phyloP scores from a whole-genome alignment of 2,329 filamentous ascomycete genomes.

The Metarhizium anisopliae region DNA sequence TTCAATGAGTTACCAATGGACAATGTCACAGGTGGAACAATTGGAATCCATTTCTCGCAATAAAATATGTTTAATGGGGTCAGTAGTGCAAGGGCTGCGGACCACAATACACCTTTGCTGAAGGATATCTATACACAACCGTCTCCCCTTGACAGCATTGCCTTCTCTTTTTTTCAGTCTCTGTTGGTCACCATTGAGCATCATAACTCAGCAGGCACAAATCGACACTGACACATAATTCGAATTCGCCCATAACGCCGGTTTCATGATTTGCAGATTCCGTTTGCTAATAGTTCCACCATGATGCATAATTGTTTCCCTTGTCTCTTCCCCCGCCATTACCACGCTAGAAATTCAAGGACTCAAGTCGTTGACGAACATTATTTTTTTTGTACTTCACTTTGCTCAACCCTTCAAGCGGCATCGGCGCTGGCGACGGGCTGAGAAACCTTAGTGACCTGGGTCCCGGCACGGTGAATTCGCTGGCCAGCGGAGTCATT shows the following conservation, averaged over 20 bases:
- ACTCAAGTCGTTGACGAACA: not conserved
- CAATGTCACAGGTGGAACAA: not conserved
- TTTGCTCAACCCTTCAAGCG: conserved; percentile 43
- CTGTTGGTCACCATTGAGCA: not conserved
- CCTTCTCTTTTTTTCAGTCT: not conserved
- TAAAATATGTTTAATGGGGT: not conserved
- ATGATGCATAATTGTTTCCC: not conserved
- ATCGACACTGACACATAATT: not conserved
- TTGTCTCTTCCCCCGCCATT: not conserved
- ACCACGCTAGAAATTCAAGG: not conserved
- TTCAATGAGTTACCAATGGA: not conserved
- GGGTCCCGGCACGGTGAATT: conserved; percentile 76
- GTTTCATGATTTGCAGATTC: conserved; percentile 1
- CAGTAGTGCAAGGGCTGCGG: not conserved
- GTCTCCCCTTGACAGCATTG: not conserved
- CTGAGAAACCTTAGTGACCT: conserved; percentile 74
- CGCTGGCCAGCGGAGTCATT: conserved; percentile 74
- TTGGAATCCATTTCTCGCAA: not conserved
- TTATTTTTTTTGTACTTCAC: not conserved
- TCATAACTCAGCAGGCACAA: not conserved
- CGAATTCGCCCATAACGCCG: conserved; percentile 3
- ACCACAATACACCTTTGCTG: not conserved
- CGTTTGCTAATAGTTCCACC: not conserved
- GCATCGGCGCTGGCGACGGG: conserved; percentile 78
- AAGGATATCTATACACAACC: not conserved